Evolutionary conservation across 2,329 filamentous ascomycete species (phyloP), one percentile per base, ranked within the genome.

Genomic region (Geoglossum cookeanum): DNA sequence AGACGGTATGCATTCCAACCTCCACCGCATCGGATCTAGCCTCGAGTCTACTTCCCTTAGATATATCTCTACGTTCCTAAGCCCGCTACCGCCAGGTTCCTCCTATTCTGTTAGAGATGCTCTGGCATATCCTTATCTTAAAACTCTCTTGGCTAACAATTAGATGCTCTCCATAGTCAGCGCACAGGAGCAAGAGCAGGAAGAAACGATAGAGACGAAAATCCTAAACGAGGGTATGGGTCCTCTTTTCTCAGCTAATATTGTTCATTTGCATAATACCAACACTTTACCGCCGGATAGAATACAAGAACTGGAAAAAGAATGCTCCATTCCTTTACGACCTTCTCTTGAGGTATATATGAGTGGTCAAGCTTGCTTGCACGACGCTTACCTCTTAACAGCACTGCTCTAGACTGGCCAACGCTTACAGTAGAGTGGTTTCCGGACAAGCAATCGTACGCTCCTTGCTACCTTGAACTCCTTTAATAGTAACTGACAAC

Each of bases 251-350:
- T 32, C 27, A 9, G 13, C 39, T 42, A 15, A 15, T 15, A 22
- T 22, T 9, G 15, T 4, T 22, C 49, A 37, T 4, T 33, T 15
- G 37, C 13, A 35, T 29, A 22, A 32, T 33, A 55, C n/a, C 30
- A 29, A 55, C 8, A 55, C 47, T 39, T 45, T 64, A 22, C 22
- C 22, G 22, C 22, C 22, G 22, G 22, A 35, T 33, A 89, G 92
- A 98, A 70, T 98, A 98, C 79, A 98, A 98, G 71, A 96, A 91
- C 63, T 98, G 92, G 92, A 98, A 98, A 78, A 98, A 98, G 77
- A 98, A 98, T 72, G 88, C 87, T 62, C 90, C 92, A 3, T 97
- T 97, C 68, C 84, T 98, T 64, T 98, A 98, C 70, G 92, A 98
- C 69, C 87, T 96, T 81, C 92, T 98, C 62, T 78, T 97, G 61